Evolutionary conservation across 352 stramenopile genomes (phyloP).

Genomic region (Thalassiosira livingstoniorum): DNA sequence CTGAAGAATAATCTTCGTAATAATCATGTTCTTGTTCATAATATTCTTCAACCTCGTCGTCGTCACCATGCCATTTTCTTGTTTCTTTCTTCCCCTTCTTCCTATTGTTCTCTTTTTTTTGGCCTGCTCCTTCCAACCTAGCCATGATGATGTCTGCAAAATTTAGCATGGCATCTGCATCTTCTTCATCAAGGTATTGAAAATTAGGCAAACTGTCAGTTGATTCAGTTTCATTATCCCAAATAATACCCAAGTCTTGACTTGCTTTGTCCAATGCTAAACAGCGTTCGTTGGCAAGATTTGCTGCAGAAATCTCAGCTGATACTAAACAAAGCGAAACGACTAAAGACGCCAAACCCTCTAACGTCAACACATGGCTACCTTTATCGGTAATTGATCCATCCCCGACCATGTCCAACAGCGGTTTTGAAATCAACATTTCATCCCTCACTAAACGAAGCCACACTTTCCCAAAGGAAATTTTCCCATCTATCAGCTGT

Average conservation of each 20-base stretch:
- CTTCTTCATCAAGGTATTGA: constrained; percentile 10
- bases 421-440: background rate
- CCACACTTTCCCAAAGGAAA: constrained; percentile 11
- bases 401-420: background rate
- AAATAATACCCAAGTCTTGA: constrained; percentile 69
- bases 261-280: constrained; percentile 62
- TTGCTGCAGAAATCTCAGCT: constrained; percentile 59
- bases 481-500: constrained; percentile 7
- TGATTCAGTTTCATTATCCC: constrained; percentile 43
- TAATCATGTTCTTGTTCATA: constrained; percentile 40
- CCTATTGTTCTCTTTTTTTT: background rate
- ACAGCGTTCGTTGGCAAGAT: constrained; percentile 55
- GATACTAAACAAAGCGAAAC: constrained; percentile 70
- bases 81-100: background rate
- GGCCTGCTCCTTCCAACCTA: constrained; percentile 23
- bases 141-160: constrained; percentile 37
- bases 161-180: constrained; percentile 8
- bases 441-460: background rate
- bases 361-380: background rate
- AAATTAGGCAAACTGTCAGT: constrained; percentile 23
- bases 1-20: constrained; percentile 20
- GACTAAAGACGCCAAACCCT: constrained; percentile 51
- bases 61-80: constrained; percentile 8
- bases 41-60: constrained; percentile 17
- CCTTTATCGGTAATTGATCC: too few relatives aligned